These are phyloP conservation scores for Hypoxylon rubiginosum DNA, from an alignment of 2,329 filamentous ascomycete genomes.

Conservation along the genomic window DNA sequence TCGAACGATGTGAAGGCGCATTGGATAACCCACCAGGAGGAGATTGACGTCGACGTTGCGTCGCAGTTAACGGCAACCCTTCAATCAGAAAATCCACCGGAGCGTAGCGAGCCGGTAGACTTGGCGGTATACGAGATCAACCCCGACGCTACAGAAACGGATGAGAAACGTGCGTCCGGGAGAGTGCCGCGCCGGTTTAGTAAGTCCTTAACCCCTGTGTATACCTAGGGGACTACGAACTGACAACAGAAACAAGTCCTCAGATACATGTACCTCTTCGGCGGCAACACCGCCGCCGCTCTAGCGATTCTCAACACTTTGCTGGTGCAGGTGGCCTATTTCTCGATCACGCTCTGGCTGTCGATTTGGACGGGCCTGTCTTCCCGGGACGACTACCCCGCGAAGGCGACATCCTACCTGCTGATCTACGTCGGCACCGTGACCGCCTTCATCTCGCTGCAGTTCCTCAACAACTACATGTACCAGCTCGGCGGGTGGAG, in stretches of 20 bases:
- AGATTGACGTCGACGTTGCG: constrained; percentile 9
- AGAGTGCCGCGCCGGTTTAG: constrained; percentile 33
- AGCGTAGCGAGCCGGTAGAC: not conserved
- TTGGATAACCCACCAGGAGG: constrained; percentile 10
- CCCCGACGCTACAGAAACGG: not conserved
- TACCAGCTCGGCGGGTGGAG: constrained; percentile 58
- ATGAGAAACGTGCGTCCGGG: constrained; percentile 34
- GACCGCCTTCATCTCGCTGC: constrained; percentile 25
- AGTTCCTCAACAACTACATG: constrained; percentile 38
- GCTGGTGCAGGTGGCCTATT: constrained; percentile 44
- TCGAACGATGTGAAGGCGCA: constrained; percentile 6
- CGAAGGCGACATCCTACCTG: constrained; percentile 54
- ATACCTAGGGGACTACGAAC: not conserved
- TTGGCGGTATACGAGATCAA: not conserved
- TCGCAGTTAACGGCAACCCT: constrained; percentile 9
- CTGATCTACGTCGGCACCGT: constrained; percentile 28
- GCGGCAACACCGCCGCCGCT: constrained; percentile 28
- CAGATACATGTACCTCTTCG: constrained; percentile 43
- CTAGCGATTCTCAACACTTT: constrained; percentile 36
- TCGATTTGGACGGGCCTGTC: constrained; percentile 50
- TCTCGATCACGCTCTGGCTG: constrained; percentile 43
- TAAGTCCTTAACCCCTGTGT: constrained; percentile 12
- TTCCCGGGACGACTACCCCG: constrained; percentile 53
- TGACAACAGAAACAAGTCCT: constrained; percentile 23
- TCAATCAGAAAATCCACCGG: constrained; percentile 7